phyloP scores from a whole-genome alignment of 108 stramenopile genomes.

The Discostella pseudostelligera region DNA sequence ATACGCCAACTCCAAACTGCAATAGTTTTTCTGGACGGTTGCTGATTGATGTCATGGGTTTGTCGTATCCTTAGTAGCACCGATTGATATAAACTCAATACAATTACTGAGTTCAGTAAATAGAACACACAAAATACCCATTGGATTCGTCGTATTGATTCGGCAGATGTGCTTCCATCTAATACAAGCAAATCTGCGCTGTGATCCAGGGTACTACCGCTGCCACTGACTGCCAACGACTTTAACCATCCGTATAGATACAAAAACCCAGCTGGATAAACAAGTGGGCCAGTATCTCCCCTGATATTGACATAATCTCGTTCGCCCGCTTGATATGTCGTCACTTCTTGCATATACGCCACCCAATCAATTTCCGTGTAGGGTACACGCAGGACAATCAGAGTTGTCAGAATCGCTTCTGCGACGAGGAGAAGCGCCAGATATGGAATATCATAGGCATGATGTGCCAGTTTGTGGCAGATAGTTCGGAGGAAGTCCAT shows the following conservation, averaged over 20 bases:
- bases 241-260: constrained; percentile 84
- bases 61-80: constrained; percentile 36
- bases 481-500: constrained; percentile 8
- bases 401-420: constrained; percentile 52
- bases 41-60: constrained; percentile 8
- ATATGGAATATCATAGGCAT: constrained; percentile 47
- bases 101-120: constrained; percentile 59
- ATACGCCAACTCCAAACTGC: constrained; percentile 71
- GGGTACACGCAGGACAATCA: constrained; percentile 72
- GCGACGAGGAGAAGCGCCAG: constrained; percentile 43
- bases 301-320: constrained; percentile 85
- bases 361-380: constrained; percentile 99
- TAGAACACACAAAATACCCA: constrained; percentile 82
- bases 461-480: constrained; percentile 40
- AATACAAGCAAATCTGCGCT: constrained; percentile 9
- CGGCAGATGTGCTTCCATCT: constrained; percentile 32
- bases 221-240: constrained; percentile 57
- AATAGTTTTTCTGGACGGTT: constrained; percentile 10
- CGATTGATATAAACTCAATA: constrained; percentile 72
- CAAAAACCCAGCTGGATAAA: constrained; percentile 97
- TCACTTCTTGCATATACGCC: constrained; percentile 98
- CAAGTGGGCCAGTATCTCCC: constrained; percentile 94
- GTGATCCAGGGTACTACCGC: constrained; percentile 11
- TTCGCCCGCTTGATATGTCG: constrained; percentile 79
- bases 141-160: constrained; percentile 75